Evolutionary conservation across 257 asterid genomes (phyloP), one percentile per base, ranked within the genome.

Genomic region (Salvia hispanica): DNA sequence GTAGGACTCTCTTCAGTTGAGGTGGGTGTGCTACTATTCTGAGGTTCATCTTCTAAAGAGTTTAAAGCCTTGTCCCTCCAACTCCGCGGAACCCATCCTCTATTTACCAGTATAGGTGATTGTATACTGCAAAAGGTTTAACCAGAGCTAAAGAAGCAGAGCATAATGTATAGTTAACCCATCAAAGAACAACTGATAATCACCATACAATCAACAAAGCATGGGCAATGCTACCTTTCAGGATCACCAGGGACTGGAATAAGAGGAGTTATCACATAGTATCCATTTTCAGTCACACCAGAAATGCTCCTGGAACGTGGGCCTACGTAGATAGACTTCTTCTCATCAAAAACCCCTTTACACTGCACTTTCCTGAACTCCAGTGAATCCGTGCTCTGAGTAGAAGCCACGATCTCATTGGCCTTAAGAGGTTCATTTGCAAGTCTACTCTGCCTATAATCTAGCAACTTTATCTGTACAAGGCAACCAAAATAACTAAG

Each of bases 71-170:
- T 80, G 77, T 94, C 95, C 74, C 97, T 86, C 99, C 97, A 94
- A 71, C 89, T 80, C 62, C 96, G 90, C 0, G 97, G 99, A 31
- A 94, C 97, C 99, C 97, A 94, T 71, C 99, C 99, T 85, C 99
- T 86, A 69, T 94, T 94, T 64, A 94, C 97, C 51, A 94, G 83
- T 70, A 94, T 73, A 50, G 96, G 94, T 25, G 81, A 62, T 76
- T 72, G 91, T 67, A 80, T 50, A 39, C 97, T 93, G 93, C 81
- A 81, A 77, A 71, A 73, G 69, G 57, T 44, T 71, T 16, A 58
- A 72, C 58, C 61, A 50, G 63, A 67, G 66, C 73, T 66, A 67
- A 72, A 72, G 51, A 71, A 72, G 66, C 43, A 47, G 51, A 57
- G 50, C 46, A 66, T 21, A 47, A 48, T 40, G 9, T 8, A 63